Percentiles rank a stretch among this genome's conserved stretches.
These are phyloP conservation scores for Aspergillus panamensis DNA, from an alignment of 495 filamentous ascomycete genomes.

Conservation along the genomic window DNA sequence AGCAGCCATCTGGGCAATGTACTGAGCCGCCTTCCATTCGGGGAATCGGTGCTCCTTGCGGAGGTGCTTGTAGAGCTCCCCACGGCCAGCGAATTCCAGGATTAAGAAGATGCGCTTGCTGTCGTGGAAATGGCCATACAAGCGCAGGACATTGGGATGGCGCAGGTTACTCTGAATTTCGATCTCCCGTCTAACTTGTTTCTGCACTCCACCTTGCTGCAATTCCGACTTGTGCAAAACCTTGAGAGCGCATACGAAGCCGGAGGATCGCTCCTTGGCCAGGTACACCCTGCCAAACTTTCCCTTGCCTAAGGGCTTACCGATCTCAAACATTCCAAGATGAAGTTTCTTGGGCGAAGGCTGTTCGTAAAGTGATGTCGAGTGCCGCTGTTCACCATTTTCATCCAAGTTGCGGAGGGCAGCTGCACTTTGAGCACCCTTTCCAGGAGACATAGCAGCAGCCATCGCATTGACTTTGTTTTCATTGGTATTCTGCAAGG, in stretches of 20 bases:
- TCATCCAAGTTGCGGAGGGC: constrained; percentile 54
- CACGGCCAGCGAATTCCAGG: constrained; percentile 90
- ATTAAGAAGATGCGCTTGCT: constrained; percentile 94
- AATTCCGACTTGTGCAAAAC: constrained; percentile 94
- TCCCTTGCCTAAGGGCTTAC: constrained; percentile 90
- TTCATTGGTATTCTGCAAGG: constrained; percentile 68
- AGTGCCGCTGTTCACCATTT: constrained; percentile 50
- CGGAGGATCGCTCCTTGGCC: constrained; percentile 80
- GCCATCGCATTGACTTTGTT: constrained; percentile 49
- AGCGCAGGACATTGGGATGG: constrained; percentile 90
- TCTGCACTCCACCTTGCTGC: constrained; percentile 89
- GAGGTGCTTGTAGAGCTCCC: constrained; percentile 96
- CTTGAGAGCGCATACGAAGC: constrained; percentile 95
- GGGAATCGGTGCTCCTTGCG: constrained; percentile 83
- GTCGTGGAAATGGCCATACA: constrained; percentile 97
- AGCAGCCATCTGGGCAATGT: constrained; percentile 97
- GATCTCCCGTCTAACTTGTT: constrained; percentile 94
- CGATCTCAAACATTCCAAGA: constrained; percentile 98
- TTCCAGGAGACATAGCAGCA: constrained; percentile 29
- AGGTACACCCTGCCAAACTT: constrained; percentile 98
- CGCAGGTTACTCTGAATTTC: constrained; percentile 96
- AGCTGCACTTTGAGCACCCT: constrained; percentile 36
- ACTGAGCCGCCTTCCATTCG: constrained; percentile 94
- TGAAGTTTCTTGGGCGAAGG: constrained; percentile 73
- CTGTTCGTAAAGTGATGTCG: constrained; percentile 57